Conservation (phyloP, 805 yeast species). For the Nakazawaea holstii region DNA sequence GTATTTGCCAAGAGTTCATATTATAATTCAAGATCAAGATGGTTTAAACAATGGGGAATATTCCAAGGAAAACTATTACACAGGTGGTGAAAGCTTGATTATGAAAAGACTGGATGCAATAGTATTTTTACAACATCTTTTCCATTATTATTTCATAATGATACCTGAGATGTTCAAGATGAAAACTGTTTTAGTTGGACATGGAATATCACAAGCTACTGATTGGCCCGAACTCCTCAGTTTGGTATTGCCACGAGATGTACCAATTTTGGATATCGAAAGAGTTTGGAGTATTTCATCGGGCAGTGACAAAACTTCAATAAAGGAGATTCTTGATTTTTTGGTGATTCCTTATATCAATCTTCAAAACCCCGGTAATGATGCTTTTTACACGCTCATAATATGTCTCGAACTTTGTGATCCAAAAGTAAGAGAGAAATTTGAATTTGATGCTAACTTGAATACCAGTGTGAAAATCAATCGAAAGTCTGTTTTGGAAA, state of each 20-base stretch:
- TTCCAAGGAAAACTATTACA: slow-evolving; percentile 50
- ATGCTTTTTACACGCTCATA: slow-evolving; percentile 56
- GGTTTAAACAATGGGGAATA: slow-evolving; percentile 41
- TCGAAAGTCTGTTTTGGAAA: no score
- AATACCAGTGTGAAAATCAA: no score
- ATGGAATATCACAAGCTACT: slow-evolving; percentile 53
- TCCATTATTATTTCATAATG: slow-evolving; percentile 36
- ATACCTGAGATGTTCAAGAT: slow-evolving; percentile 17
- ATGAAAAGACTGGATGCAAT: slow-evolving; percentile 32
- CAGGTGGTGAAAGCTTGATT: slow-evolving; percentile 43
- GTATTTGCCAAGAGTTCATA: no score
- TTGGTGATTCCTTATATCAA: slow-evolving; percentile 50
- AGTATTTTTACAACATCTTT: slow-evolving; percentile 33
- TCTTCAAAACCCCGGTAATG: slow-evolving; percentile 70
- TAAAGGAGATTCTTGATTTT: slow-evolving; percentile 40
- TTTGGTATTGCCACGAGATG: slow-evolving; percentile 33
- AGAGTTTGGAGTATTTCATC: slow-evolving; percentile 37
- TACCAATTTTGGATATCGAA: slow-evolving; percentile 40
- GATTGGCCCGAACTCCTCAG: slow-evolving; percentile 42
- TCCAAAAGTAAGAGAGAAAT: no score
- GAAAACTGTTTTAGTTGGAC: slow-evolving; percentile 50
- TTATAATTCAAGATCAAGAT: slow-evolving; percentile 39
- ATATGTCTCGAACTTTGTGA: slow-evolving; percentile 48
- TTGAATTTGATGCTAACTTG: no score
- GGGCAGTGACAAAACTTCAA: slow-evolving; percentile 35